Percentiles rank a stretch among this genome's conserved stretches.
phyloP scores from a whole-genome alignment of 768 basidiomycete species.

The Xerocomellus intermedius region DNA sequence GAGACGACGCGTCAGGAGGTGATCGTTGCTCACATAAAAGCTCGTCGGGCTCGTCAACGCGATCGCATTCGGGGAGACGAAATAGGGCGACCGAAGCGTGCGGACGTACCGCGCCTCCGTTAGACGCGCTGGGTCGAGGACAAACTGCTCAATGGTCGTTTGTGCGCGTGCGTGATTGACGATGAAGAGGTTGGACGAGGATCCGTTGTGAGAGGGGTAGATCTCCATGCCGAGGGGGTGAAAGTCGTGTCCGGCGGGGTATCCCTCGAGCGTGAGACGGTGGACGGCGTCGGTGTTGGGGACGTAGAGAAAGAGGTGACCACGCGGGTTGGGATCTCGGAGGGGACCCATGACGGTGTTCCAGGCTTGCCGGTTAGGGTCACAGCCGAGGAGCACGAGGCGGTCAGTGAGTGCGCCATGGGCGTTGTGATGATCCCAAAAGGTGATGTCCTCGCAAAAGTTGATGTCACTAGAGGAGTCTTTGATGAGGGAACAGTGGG shows the following conservation, averaged over 20 bases:
- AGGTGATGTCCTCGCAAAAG: constrained; percentile 63
- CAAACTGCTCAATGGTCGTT: constrained; percentile 70
- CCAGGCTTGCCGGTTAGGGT: constrained; percentile 54
- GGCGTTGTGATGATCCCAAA: constrained; percentile 58
- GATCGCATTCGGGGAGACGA: constrained; percentile 66
- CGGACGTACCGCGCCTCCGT: constrained; percentile 52
- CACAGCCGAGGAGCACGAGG: constrained; percentile 43
- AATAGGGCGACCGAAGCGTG: constrained; percentile 56
- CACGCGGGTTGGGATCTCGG: constrained; percentile 53
- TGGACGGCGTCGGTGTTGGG: constrained; percentile 28
- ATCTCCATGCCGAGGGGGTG: constrained; percentile 69
- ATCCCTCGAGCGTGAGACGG: constrained; percentile 47
- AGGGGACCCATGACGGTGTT: constrained; percentile 79
- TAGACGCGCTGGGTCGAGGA: constrained; percentile 44
- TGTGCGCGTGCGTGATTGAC: constrained; percentile 64
- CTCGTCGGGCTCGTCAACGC: constrained; percentile 63
- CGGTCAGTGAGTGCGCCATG: constrained; percentile 41
- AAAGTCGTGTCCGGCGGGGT: constrained; percentile 59
- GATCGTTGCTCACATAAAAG: constrained; percentile 76
- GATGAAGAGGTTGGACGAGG: constrained; percentile 57
- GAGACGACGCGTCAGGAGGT: constrained; percentile 61
- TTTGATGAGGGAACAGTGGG: constrained; percentile 44
- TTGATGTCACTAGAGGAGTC: constrained; percentile 35
- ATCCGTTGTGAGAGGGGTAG: constrained; percentile 48
- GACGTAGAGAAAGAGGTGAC: constrained; percentile 59